Conservation (phyloP, 257 asterid species). For the Euphrasia confusa region DNA sequence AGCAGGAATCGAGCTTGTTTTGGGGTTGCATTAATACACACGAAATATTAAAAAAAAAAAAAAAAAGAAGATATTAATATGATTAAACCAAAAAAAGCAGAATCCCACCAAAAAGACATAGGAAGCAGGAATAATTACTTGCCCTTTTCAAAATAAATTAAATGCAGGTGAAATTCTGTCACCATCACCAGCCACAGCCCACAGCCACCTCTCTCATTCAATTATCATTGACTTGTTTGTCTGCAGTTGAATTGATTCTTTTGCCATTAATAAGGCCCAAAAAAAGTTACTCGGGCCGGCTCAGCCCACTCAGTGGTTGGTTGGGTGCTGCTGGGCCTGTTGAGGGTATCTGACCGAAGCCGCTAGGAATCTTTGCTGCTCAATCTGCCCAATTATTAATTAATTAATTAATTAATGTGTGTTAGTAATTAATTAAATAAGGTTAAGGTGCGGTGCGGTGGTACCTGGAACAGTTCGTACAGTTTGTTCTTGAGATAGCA, state of each 20-base stretch:
- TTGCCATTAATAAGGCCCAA: not conserved
- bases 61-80: not conserved
- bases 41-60: no score
- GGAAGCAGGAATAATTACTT: conserved; percentile 17
- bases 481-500: conserved; percentile 90
- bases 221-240: conserved; percentile 7
- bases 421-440: not conserved
- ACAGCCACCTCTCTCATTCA: no score
- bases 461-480: conserved; percentile 79
- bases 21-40: not conserved
- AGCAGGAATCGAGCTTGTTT: not conserved
- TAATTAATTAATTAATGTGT: not conserved
- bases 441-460: not conserved
- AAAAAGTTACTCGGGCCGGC: not conserved
- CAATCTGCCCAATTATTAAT: conserved; percentile 45
- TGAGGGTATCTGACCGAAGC: conserved; percentile 70
- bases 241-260: not conserved
- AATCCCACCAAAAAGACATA: conserved; percentile 32
- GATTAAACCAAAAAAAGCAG: conserved; percentile 14
- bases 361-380: conserved; percentile 80
- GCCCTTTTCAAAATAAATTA: conserved; percentile 5
- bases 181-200: conserved; percentile 21
- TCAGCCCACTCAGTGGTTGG: conserved; percentile 21
- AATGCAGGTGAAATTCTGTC: conserved; percentile 41
- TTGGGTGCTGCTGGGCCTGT: conserved; percentile 23